Conservation (phyloP, 169 alveolate genomes). For the Plasmodium knowlesi region DNA sequence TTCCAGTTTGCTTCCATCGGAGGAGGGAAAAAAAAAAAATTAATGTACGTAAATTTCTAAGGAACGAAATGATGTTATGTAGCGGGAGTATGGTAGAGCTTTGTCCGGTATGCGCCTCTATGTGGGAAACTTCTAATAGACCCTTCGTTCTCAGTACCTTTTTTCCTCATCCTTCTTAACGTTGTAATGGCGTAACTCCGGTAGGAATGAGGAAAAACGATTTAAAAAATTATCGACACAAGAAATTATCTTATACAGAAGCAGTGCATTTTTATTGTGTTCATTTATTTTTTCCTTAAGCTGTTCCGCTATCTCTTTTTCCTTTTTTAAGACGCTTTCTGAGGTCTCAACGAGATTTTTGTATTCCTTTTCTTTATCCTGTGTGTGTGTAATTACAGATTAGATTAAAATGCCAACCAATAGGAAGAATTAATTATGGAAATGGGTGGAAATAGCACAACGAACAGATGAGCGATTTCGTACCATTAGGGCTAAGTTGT, state of each 20-base stretch:
- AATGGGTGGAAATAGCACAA: neutral
- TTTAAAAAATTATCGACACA: constrained; percentile 58
- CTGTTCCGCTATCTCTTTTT: constrained; percentile 43
- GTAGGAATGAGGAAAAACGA: constrained; percentile 67
- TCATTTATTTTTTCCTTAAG: constrained; percentile 66
- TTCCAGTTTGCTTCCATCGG: constrained; percentile 15
- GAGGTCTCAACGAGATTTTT: constrained; percentile 32
- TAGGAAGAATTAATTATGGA: too few relatives aligned
- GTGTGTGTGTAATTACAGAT: neutral
- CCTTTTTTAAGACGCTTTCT: constrained; percentile 30
- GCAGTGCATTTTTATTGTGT: constrained; percentile 46
- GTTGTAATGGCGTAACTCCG: constrained; percentile 66
- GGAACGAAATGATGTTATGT: neutral
- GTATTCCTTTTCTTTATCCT: constrained; percentile 53
- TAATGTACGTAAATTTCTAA: neutral
- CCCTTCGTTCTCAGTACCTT: neutral
- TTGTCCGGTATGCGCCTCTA: neutral
- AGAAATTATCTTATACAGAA: constrained; percentile 48
- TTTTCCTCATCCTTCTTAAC: constrained; percentile 60
- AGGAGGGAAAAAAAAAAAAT: neutral
- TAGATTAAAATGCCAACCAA: neutral
- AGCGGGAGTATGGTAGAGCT: neutral
- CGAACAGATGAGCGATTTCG: neutral
- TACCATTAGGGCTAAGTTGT: constrained; percentile 45
- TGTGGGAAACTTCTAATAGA: neutral